These are phyloP conservation scores for Wickerhamomyces sp. DNA, from an alignment of 1,139 yeast species.

Conservation along the genomic window DNA sequence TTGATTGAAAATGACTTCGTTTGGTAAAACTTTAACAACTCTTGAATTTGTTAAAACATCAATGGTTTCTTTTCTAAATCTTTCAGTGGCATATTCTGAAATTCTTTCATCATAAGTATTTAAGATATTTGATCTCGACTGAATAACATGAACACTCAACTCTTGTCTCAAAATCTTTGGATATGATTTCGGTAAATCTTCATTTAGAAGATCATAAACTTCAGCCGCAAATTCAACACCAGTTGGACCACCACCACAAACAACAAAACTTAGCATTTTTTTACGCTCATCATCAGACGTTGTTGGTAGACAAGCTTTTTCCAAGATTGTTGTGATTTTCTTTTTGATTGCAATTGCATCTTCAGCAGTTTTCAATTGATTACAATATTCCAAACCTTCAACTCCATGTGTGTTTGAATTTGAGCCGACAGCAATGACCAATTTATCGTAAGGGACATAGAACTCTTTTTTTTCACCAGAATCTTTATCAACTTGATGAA, in stretches of 20 bases:
- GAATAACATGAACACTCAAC: conserved; percentile 58
- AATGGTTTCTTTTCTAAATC: conserved; percentile 53
- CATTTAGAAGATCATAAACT: conserved; percentile 53
- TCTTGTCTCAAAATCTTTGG: conserved; percentile 55
- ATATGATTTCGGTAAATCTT: conserved; percentile 48
- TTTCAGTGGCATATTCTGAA: conserved; percentile 54
- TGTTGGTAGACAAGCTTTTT: conserved; percentile 56
- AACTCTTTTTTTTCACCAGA: conserved; percentile 35
- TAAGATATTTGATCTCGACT: conserved; percentile 57
- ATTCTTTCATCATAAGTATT: conserved; percentile 60
- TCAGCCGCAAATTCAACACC: conserved; percentile 70
- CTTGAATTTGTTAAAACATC: conserved; percentile 57
- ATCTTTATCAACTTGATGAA: conserved; percentile 34
- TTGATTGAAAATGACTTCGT: conserved; percentile 49
- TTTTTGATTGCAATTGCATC: conserved; percentile 55
- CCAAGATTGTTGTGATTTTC: conserved; percentile 48
- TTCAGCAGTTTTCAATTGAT: conserved; percentile 57
- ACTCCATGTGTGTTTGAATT: conserved; percentile 63
- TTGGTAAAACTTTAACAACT: conserved; percentile 48
- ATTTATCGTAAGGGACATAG: conserved; percentile 60
- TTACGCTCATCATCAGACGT: conserved; percentile 55
- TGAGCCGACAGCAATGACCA: conserved; percentile 62
- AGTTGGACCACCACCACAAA: conserved; percentile 71
- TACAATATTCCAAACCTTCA: conserved; percentile 52
- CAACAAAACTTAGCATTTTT: conserved; percentile 52